These are phyloP conservation scores for Talaromyces sp. DNA, from an alignment of 2,329 filamentous ascomycete genomes.

Conservation along the genomic window DNA sequence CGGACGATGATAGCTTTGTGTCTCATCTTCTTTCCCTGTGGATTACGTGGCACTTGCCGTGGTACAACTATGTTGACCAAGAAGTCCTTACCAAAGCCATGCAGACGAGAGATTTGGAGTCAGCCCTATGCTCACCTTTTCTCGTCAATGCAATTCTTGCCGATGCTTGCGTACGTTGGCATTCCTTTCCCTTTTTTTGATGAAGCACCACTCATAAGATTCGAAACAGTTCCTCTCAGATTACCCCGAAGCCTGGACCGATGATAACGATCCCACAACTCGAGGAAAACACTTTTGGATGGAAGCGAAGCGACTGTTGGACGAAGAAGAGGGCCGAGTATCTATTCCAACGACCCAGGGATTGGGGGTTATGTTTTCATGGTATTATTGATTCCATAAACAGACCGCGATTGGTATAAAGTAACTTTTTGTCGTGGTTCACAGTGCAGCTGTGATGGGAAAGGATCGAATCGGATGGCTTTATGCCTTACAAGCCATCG, in stretches of 20 bases:
- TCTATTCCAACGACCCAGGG: constrained; percentile 34
- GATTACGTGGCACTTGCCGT: constrained; percentile 91
- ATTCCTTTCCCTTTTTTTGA: not conserved
- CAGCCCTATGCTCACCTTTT: constrained; percentile 74
- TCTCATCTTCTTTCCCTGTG: constrained; percentile 86
- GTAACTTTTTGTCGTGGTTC: not conserved
- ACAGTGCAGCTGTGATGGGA: constrained; percentile 18
- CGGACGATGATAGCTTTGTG: constrained; percentile 68
- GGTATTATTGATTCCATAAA: not conserved
- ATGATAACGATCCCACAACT: constrained; percentile 23
- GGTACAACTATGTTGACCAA: constrained; percentile 73
- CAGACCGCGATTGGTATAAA: not conserved
- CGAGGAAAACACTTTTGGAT: constrained; percentile 29
- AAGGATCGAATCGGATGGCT: constrained; percentile 27
- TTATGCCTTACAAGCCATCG: constrained; percentile 20
- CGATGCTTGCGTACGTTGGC: constrained; percentile 30
- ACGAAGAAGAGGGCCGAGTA: constrained; percentile 27
- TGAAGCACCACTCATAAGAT: constrained; percentile 4
- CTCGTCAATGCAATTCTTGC: constrained; percentile 86
- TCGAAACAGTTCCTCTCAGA: constrained; percentile 31
- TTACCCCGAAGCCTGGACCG: constrained; percentile 26
- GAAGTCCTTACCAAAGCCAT: constrained; percentile 63
- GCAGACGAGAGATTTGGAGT: constrained; percentile 37
- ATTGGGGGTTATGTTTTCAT: constrained; percentile 18
- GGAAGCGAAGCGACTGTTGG: constrained; percentile 34